Percentiles rank a stretch among this genome's conserved stretches.
Evolutionary conservation across 2,329 filamentous ascomycete genomes (phyloP).

Genomic region (Colletotrichum euphorbiae): DNA sequence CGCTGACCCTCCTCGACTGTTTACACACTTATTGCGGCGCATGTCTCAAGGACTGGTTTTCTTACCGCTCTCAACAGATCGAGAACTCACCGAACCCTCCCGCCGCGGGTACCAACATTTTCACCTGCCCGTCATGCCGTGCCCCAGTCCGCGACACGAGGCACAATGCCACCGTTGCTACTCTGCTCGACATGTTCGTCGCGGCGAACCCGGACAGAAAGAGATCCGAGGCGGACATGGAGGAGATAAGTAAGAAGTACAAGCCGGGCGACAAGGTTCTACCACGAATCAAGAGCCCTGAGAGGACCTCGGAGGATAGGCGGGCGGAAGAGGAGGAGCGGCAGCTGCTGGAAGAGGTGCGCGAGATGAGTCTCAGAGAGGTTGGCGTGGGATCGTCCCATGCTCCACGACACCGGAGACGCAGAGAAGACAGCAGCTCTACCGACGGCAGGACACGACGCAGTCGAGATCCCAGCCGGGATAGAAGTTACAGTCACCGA

Average conservation of each 20-base stretch:
- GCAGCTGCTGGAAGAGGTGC: constrained; percentile 76
- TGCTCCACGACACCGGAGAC: constrained; percentile 43
- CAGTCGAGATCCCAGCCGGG: constrained; percentile 41
- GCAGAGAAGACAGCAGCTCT: constrained; percentile 39
- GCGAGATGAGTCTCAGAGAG: constrained; percentile 79
- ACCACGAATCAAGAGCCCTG: constrained; percentile 66
- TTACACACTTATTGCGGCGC: constrained; percentile 96
- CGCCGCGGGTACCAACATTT: constrained; percentile 63
- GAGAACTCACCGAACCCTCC: constrained; percentile 63
- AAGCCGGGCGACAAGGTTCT: constrained; percentile 85
- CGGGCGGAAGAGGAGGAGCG: constrained; percentile 74
- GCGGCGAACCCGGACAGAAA: constrained; percentile 81
- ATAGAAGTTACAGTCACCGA: constrained; percentile 43
- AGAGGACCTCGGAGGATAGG: constrained; percentile 64
- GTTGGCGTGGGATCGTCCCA: constrained; percentile 61
- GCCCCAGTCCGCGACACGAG: constrained; percentile 86
- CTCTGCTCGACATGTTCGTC: constrained; percentile 89
- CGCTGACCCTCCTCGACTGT: constrained; percentile 90
- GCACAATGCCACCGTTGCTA: constrained; percentile 91
- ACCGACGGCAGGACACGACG: constrained; percentile 30
- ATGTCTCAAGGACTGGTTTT: constrained; percentile 96
- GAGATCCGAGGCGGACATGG: constrained; percentile 77
- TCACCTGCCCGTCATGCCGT: constrained; percentile 94
- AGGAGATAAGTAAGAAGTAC: constrained; percentile 80
- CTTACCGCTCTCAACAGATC: constrained; percentile 75